Evolutionary conservation across 2,329 filamentous ascomycete species (phyloP), one percentile per base, ranked within the genome.

Genomic region (Aspergillus fumigatiaffinis): DNA sequence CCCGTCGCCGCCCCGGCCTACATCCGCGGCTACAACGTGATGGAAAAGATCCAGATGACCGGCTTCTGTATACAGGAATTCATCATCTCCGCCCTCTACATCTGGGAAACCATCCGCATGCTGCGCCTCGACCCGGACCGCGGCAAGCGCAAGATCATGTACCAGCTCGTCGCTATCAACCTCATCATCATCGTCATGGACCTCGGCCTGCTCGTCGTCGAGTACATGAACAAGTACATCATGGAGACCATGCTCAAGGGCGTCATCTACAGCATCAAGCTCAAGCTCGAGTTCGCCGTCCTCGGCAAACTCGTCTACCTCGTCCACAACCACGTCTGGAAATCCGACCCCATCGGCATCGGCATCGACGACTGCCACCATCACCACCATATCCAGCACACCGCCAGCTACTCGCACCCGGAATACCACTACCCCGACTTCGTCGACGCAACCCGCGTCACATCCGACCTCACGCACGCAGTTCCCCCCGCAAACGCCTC

Each of bases 1-100:
- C 47, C 60, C 14, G 56, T 54, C 5, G 20, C 55, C 38, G 46
- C 53, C 21, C 23, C 10, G 17, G 53, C 57, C 12, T 78, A 71
- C 57, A 66, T 70, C 20, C 56, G 55, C 3, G 75, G 72, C 6
- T 80, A 79, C 64, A 75, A 76, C 47, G 64, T 78, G 35, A 77
- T 82, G 72, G 83, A 85, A 61, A 81, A 81, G 66, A 75, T 84
- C 20, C 81, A 85, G 63, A 79, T 84, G 66, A 81, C 80, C 5
- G 73, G 81, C 7, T 85, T 85, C 64, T 83, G 80, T 62, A 54
- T 84, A 12, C 83, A 85, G 62, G 83, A 85, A 57, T 74, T 80
- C 52, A 73, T 83, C 59, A 77, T 85, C 51, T 83, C 81, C 1
- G 73, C 73, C 1, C 70, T 83, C 21, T 85, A 83, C 66, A 83